phyloP scores from a whole-genome alignment of 345 rosid species.

The Camelina laxa region DNA sequence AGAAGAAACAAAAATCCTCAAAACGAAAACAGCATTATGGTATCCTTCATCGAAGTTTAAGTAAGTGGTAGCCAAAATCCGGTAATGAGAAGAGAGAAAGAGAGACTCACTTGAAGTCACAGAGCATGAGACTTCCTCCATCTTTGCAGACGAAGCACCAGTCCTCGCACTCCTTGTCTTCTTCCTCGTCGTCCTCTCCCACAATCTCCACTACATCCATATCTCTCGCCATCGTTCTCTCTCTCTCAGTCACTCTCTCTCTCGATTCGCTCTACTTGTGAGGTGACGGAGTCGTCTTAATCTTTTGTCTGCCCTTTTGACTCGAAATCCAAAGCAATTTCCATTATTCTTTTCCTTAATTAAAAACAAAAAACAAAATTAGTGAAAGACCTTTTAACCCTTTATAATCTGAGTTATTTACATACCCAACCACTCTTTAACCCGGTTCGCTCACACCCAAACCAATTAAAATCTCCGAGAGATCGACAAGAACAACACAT shows the following conservation, averaged over 20 bases:
- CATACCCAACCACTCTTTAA: too few species aligned
- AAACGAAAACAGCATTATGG: conserved; percentile 12
- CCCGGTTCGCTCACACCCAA: too few species aligned
- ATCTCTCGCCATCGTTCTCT: neutral
- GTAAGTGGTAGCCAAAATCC: neutral
- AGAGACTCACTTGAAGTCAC: conserved; percentile 41
- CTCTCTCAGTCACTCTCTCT: neutral
- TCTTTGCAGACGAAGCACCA: conserved; percentile 51
- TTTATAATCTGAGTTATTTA: too few species aligned
- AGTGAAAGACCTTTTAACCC: too few species aligned
- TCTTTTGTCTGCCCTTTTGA: too few species aligned
- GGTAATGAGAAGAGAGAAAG: neutral
- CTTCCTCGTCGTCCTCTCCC: conserved; percentile 18
- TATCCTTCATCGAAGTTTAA: conserved; percentile 4
- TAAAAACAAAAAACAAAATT: too few species aligned
- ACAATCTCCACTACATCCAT: conserved; percentile 3
- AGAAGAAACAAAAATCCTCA: neutral
- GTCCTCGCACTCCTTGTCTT: conserved; percentile 37
- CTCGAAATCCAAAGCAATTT: too few species aligned
- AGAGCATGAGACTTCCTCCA: conserved; percentile 40
- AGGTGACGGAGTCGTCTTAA: too few species aligned
- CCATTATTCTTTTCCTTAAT: too few species aligned
- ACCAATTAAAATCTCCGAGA: too few species aligned
- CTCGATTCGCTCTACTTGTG: too few species aligned
- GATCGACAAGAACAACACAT: too few species aligned